Percentiles rank a stretch among this genome's conserved stretches.
phyloP scores from a whole-genome alignment of 345 rosid species.

The Mercurialis annua region DNA sequence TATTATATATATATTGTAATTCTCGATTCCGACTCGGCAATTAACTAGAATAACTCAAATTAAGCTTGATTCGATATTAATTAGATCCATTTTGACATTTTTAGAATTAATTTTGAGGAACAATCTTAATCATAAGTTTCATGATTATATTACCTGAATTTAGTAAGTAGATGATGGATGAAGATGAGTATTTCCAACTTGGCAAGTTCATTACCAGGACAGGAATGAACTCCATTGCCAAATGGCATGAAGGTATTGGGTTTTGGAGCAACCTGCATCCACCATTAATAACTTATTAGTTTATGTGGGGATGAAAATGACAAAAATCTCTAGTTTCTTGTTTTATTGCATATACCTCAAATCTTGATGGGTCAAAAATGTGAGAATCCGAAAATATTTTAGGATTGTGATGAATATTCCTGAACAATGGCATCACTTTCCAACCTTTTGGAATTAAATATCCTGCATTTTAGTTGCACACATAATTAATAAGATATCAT shows the following conservation, averaged over 20 bases:
- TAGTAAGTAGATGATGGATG: slow-evolving; percentile 69
- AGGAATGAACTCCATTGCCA: slow-evolving; percentile 85
- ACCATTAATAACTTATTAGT: neutral
- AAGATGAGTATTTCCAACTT: slow-evolving; percentile 75
- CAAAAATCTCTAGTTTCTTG: neutral
- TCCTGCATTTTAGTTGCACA: slow-evolving; percentile 34
- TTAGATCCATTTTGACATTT: too few species aligned
- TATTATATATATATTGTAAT: too few species aligned
- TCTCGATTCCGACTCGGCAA: too few species aligned
- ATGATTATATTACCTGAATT: slow-evolving; percentile 82
- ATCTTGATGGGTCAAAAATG: slow-evolving; percentile 79
- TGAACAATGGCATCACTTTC: slow-evolving; percentile 97
- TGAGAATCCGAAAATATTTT: slow-evolving; percentile 70
- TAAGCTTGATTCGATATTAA: too few species aligned
- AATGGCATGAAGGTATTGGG: slow-evolving; percentile 91
- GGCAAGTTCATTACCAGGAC: slow-evolving; percentile 96
- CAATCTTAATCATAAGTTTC: too few species aligned
- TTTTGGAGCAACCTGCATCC: slow-evolving; percentile 57
- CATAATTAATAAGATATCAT: neutral
- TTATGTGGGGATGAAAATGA: neutral
- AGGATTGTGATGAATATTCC: slow-evolving; percentile 88
- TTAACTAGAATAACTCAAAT: too few species aligned
- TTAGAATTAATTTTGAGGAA: too few species aligned
- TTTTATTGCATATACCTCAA: slow-evolving; percentile 51
- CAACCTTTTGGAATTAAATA: slow-evolving; percentile 91